Conservation (phyloP, 176 grass and related monocot species). For the Lolium perenne region DNA sequence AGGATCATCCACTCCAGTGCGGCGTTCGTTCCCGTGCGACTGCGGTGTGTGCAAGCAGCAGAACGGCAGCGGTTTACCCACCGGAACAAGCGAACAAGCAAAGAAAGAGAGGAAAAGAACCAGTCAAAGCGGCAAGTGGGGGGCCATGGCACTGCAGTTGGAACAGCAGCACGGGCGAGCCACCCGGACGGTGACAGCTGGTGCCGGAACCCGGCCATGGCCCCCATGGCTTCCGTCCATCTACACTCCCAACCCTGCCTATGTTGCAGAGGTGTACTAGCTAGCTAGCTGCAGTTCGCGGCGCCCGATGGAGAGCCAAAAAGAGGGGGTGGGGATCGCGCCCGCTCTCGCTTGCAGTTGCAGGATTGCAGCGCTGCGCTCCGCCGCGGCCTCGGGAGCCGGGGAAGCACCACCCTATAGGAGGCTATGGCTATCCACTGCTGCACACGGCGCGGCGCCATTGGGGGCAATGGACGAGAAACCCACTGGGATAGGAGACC, state of each 20-base stretch:
- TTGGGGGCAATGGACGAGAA: constrained; percentile 48
- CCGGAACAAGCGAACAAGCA: neutral
- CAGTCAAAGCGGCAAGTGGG: neutral
- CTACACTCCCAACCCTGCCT: neutral
- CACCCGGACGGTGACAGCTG: constrained; percentile 1
- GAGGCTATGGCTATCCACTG: neutral
- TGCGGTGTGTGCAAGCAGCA: neutral
- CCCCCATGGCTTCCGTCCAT: neutral
- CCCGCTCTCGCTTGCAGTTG: neutral
- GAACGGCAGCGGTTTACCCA: too few species aligned
- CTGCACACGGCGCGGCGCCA: constrained; percentile 25
- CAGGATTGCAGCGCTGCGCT: neutral
- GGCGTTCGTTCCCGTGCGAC: neutral
- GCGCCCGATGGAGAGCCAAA: neutral
- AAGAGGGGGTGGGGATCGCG: neutral
- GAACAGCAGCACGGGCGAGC: neutral
- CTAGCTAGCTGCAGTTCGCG: neutral
- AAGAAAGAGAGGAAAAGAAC: neutral
- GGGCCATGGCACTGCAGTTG: constrained; percentile 37
- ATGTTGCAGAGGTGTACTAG: neutral
- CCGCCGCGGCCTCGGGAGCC: constrained; percentile 34
- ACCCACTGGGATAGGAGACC: neutral
- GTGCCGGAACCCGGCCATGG: neutral
- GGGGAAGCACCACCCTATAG: neutral
- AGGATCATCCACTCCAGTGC: neutral